These are phyloP conservation scores for Cochlearia excelsa DNA, from an alignment of 345 rosid genomes.

Conservation along the genomic window DNA sequence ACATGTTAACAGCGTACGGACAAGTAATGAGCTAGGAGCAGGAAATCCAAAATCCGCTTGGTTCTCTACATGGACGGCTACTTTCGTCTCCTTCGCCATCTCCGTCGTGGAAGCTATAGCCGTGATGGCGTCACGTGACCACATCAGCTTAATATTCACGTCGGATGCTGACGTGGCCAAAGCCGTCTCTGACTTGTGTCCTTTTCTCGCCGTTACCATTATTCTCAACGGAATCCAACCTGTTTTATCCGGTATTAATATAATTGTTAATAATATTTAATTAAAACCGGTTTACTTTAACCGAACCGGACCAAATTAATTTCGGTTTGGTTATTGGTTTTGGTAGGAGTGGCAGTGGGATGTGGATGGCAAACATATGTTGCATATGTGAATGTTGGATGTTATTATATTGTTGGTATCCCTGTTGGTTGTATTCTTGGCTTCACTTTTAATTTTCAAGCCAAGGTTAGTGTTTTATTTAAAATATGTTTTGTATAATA, in stretches of 20 bases:
- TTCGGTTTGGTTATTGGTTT: slow-evolving; percentile 11
- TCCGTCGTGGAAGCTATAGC: slow-evolving; percentile 36
- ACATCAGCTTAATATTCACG: slow-evolving; percentile 58
- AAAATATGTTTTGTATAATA: neutral
- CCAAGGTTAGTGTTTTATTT: slow-evolving; percentile 41
- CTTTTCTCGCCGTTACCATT: slow-evolving; percentile 58
- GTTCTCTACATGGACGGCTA: slow-evolving; percentile 52
- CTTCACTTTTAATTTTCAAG: slow-evolving; percentile 46
- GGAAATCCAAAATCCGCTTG: slow-evolving; percentile 58
- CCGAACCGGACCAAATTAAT: neutral
- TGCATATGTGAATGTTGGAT: slow-evolving; percentile 60
- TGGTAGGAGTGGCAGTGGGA: slow-evolving; percentile 71
- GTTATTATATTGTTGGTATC: no score
- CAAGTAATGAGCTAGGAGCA: slow-evolving; percentile 77
- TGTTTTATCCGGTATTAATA: slow-evolving; percentile 52
- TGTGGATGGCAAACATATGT: slow-evolving; percentile 76
- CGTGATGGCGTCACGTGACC: slow-evolving; percentile 38
- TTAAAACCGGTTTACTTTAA: neutral
- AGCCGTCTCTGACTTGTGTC: slow-evolving; percentile 66
- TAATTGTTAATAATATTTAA: neutral
- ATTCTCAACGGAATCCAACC: no score
- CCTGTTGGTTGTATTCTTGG: slow-evolving; percentile 60
- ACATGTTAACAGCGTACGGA: slow-evolving; percentile 50
- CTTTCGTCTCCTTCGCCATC: slow-evolving; percentile 42
- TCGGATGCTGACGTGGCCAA: slow-evolving; percentile 50